A percentile compares a stretch with the other conserved stretches of the same genome.
Conservation (phyloP, 1,284 basidiomycete species). For the Puccinia polysora region DNA sequence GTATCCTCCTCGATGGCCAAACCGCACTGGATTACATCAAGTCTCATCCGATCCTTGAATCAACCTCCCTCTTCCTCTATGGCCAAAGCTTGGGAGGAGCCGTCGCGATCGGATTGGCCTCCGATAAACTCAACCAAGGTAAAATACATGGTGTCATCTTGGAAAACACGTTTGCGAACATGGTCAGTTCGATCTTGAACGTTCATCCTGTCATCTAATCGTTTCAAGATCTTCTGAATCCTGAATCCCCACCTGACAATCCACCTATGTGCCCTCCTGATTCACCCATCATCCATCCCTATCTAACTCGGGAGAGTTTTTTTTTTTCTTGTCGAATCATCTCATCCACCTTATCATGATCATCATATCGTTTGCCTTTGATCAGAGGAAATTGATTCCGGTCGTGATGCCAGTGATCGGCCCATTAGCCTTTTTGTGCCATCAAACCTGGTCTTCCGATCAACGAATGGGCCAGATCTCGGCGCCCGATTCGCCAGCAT, state of each 20-base stretch:
- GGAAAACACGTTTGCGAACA: constrained; percentile 40
- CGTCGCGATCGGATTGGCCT: constrained; percentile 25
- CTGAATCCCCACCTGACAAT: background rate
- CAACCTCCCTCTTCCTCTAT: constrained; percentile 17
- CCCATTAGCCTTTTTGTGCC: constrained; percentile 33
- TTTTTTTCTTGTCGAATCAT: too few species aligned
- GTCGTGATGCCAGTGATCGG: constrained; percentile 37
- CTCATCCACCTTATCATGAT: too few species aligned
- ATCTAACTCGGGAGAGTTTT: too few species aligned
- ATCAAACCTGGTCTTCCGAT: constrained; percentile 43
- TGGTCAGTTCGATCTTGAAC: constrained; percentile 12
- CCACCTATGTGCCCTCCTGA: background rate
- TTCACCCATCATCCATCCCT: background rate
- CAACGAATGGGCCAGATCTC: constrained; percentile 10
- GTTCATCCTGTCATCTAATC: background rate
- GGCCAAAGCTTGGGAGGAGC: constrained; percentile 43
- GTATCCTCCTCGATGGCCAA: constrained; percentile 31
- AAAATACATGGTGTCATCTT: constrained; percentile 34
- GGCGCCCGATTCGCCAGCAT: background rate
- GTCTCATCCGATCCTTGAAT: background rate
- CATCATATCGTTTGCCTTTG: too few species aligned
- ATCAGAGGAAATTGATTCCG: constrained; percentile 35
- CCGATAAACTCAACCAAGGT: background rate
- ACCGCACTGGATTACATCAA: constrained; percentile 14
- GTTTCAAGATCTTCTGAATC: background rate